Evolutionary conservation across 164 flowering plant genomes (phyloP).

Genomic region (Piper longum): DNA sequence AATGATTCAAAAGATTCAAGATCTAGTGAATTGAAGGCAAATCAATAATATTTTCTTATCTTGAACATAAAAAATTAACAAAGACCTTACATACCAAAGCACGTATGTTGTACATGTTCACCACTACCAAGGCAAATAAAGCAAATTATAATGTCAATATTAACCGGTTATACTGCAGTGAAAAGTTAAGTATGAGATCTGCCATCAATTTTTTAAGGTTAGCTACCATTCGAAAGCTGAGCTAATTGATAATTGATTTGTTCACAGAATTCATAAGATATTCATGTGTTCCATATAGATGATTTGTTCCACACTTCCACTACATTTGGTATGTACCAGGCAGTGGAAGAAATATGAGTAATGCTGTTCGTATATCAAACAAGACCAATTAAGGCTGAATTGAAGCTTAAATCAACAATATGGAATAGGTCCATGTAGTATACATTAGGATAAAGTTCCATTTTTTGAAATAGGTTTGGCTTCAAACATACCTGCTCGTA

Average conservation of each 20-base stretch:
- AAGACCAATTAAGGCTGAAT: neutral
- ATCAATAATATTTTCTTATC: neutral
- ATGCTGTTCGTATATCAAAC: neutral
- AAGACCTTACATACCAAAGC: neutral
- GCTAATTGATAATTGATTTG: neutral
- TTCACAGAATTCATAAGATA: no score
- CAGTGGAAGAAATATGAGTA: neutral
- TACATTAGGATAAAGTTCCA: neutral
- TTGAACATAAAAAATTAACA: neutral
- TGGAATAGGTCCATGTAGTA: neutral
- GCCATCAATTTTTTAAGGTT: no score
- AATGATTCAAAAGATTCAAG: conserved; percentile 2
- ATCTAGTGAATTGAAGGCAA: no score
- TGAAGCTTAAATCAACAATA: neutral
- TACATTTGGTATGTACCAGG: neutral
- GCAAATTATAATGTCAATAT: no score
- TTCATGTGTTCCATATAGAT: no score
- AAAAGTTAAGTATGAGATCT: no score
- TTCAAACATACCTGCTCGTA: no score
- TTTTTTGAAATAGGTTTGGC: neutral
- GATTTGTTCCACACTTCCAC: no score
- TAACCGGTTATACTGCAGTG: no score
- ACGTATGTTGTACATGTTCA: neutral
- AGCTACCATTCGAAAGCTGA: neutral
- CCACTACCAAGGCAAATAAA: neutral